Conservation (phyloP, 225 moss, liverwort and hornwort genomes). For the Physcomitrium patens region DNA sequence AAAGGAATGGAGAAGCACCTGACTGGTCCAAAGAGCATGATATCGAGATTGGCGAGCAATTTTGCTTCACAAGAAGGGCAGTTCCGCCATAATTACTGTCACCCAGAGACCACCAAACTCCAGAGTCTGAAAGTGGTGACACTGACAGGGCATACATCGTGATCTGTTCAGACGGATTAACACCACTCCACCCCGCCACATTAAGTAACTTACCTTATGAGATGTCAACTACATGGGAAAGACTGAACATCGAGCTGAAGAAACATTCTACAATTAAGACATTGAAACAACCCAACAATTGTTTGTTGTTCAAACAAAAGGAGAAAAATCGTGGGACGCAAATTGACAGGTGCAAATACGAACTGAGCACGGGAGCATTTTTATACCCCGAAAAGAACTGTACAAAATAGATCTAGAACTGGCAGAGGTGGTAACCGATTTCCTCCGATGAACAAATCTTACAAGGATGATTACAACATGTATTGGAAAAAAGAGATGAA, state of each 20-base stretch:
- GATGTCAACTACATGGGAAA: conserved; percentile 37
- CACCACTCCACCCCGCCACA: conserved; percentile 49
- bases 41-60: conserved; percentile 70
- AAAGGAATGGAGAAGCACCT: conserved; percentile 43
- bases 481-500: background rate
- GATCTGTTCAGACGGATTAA: conserved; percentile 56
- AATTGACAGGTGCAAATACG: background rate
- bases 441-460: background rate
- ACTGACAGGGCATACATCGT: conserved; percentile 75
- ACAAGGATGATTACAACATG: background rate
- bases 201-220: conserved; percentile 43
- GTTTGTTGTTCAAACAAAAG: background rate
- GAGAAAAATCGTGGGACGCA: conserved; percentile 16
- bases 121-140: conserved; percentile 74
- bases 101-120: conserved; percentile 88
- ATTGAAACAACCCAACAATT: conserved; percentile 7
- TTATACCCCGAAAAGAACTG: background rate
- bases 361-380: background rate
- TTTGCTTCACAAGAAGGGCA: conserved; percentile 76
- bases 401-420: conserved; percentile 6
- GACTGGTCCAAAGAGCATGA: conserved; percentile 56
- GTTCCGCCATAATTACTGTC: conserved; percentile 86
- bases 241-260: conserved; percentile 30
- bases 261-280: conserved; percentile 9
- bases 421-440: background rate